phyloP scores from a whole-genome alignment of 306 rosid species.

The Cicer bijugum region DNA sequence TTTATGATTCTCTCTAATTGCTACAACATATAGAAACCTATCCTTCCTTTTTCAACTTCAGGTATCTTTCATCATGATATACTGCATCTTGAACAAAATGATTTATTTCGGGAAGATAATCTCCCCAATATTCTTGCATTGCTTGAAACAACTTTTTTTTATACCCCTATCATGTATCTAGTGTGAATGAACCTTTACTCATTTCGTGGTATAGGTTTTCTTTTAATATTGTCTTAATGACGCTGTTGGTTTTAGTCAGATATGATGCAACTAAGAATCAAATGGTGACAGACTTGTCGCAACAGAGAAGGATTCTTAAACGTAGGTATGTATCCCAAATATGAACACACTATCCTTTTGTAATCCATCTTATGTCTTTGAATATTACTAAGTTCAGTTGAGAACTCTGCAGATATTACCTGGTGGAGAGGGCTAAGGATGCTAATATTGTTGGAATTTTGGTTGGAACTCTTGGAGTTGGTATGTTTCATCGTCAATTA shows the following conservation, averaged over 20 bases:
- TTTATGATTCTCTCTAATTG: conserved; percentile 23
- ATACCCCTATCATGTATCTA: background rate
- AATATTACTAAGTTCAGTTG: background rate
- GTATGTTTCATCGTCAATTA: conserved; percentile 49
- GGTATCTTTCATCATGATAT: conserved; percentile 26
- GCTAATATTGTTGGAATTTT: conserved; percentile 86
- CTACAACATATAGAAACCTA: conserved; percentile 17
- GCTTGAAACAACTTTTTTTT: background rate
- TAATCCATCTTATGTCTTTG: conserved; percentile 20
- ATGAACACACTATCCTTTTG: conserved; percentile 17
- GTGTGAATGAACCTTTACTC: conserved; percentile 16
- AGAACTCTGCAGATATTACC: conserved; percentile 72
- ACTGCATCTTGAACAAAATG: conserved; percentile 1
- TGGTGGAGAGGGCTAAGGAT: conserved; percentile 94
- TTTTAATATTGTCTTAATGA: conserved; percentile 36
- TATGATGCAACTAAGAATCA: conserved; percentile 69
- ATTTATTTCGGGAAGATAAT: conserved; percentile 14
- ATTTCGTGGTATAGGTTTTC: conserved; percentile 25
- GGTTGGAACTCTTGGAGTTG: conserved; percentile 97
- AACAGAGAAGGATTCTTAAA: conserved; percentile 84
- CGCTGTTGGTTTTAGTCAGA: conserved; percentile 73
- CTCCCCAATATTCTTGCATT: background rate
- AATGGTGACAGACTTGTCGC: conserved; percentile 69
- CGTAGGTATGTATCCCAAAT: conserved; percentile 65
- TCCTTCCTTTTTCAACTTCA: conserved; percentile 20